Base-by-base conservation (phyloP, 2,329 filamentous ascomycete genomes). In the Exophiala sp. region DNA sequence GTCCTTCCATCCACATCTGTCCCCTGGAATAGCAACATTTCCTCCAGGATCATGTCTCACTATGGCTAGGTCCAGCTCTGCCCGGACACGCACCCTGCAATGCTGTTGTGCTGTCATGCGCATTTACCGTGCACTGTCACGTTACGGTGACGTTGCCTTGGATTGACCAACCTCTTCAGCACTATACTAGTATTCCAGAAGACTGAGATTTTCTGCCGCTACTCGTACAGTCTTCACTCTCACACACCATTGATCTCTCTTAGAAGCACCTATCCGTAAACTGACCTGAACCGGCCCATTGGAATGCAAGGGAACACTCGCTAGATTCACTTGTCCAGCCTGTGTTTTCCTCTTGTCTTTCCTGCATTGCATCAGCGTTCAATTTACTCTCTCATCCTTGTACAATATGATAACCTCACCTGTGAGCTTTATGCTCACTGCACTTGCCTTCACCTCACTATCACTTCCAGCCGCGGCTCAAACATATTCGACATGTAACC, bases 401-500 rank as follows among this genome's bases (percentile, higher is more conserved):
- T 53, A 56, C 53, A 58, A 42, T 42, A 61, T 61, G 56, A 47
- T 49, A 44, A 35, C 50, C 41, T 52, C 43, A 16, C 16, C 50
- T 33, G 32, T 34, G 32, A n/a, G 32, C 48, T 50, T 54, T 32
- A 32, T 60, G 18, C 52, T 61, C 42, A 33, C 52, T 29, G 55
- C 50, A 48, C 36, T 57, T 43, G 46, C 45, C 41, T 7, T 62
- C 18, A 51, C 45, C 40, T 55, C 52, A 42, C 45, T 58, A 33
- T 34, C 57, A 14, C 29, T 18, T 39, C 44, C 67, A 42, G 68
- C 65, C 7, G 54, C 62, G 24, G 72, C 72, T 38, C 74, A 77
- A 65, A 76, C 73, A 12, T 75, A 65, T 52, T 72, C 72, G 2
- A 60, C 68, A 52, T 77, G 74, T 62, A 73, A 77, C 51, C 74